A percentile compares a stretch with the other conserved stretches of the same genome.
Conservation (phyloP, 192 early-diverging fungal species). For the Lobosporangium transversale region DNA sequence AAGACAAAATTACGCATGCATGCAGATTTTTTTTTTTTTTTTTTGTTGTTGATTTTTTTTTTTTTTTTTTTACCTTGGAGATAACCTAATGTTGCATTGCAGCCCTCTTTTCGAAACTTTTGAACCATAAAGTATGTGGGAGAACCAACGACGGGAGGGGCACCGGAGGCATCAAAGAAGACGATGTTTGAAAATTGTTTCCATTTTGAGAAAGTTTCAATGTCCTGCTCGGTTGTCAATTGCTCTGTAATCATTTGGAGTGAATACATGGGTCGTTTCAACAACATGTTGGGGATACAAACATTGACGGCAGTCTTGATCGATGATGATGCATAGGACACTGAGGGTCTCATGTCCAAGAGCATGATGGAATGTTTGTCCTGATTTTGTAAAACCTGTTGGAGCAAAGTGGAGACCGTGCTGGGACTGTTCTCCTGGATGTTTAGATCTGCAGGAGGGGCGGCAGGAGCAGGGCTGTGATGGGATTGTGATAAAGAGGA, state of each 20-base stretch:
- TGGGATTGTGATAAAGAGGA: conserved; percentile 25
- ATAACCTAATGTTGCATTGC: conserved; percentile 54
- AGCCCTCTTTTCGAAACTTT: conserved; percentile 69
- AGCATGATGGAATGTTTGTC: conserved; percentile 57
- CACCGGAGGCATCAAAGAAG: conserved; percentile 72
- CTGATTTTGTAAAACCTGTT: conserved; percentile 8
- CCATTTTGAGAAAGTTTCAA: conserved; percentile 63
- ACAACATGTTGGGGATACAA: conserved; percentile 76
- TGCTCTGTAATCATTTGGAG: conserved; percentile 70
- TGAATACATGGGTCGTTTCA: conserved; percentile 71
- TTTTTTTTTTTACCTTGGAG: conserved; percentile 59
- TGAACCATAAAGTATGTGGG: conserved; percentile 63
- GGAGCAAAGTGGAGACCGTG: conserved; percentile 22
- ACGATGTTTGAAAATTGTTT: conserved; percentile 66
- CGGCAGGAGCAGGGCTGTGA: conserved; percentile 2
- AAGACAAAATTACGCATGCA: background rate
- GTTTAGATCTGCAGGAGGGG: conserved; percentile 26
- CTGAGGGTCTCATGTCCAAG: conserved; percentile 77
- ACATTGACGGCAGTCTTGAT: conserved; percentile 73
- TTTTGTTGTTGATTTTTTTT: too few species aligned
- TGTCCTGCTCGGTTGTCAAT: conserved; percentile 63
- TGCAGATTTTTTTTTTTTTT: too few species aligned
- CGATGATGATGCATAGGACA: conserved; percentile 59
- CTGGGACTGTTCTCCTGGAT: conserved; percentile 16
- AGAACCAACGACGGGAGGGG: conserved; percentile 58